Evolutionary conservation across 2,329 filamentous ascomycete genomes (phyloP).

Genomic region (Plectosphaerella plurivora): DNA sequence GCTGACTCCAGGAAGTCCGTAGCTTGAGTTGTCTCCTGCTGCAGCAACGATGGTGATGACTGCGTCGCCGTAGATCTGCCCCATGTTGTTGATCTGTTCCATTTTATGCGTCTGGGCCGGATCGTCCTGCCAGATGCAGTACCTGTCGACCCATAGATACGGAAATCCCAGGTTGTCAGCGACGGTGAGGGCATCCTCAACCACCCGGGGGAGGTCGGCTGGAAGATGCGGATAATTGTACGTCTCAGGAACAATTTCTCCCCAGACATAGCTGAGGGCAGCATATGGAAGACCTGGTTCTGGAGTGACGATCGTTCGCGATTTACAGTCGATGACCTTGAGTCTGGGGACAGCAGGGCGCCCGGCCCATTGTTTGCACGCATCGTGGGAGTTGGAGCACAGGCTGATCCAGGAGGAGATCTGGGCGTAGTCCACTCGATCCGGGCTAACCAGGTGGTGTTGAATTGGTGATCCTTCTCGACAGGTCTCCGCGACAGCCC

Average conservation of each 20-base stretch:
- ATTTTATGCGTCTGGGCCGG: constrained; percentile 21
- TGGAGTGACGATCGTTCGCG: constrained; percentile 1
- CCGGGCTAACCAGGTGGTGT: neutral
- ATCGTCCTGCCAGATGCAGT: constrained; percentile 25
- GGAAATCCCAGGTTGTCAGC: constrained; percentile 25
- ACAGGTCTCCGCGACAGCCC: neutral
- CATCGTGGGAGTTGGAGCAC: neutral
- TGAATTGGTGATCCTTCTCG: neutral
- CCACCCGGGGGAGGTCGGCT: neutral
- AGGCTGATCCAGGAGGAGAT: constrained; percentile 1
- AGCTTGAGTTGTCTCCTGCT: constrained; percentile 25
- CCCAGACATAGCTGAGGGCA: constrained; percentile 30
- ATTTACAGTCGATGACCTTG: constrained; percentile 3
- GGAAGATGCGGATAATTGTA: constrained; percentile 1
- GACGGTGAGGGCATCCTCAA: constrained; percentile 20
- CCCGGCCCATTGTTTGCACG: neutral
- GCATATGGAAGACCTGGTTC: constrained; percentile 14
- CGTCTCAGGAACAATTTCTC: constrained; percentile 4
- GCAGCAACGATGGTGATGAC: constrained; percentile 32
- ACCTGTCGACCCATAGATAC: constrained; percentile 34
- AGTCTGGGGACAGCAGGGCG: neutral
- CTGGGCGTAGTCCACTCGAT: neutral
- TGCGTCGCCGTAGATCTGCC: constrained; percentile 23
- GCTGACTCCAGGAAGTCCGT: constrained; percentile 29
- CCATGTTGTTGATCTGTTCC: constrained; percentile 30